Base-by-base conservation (phyloP, 345 rosid genomes). In the Firmiana major region DNA sequence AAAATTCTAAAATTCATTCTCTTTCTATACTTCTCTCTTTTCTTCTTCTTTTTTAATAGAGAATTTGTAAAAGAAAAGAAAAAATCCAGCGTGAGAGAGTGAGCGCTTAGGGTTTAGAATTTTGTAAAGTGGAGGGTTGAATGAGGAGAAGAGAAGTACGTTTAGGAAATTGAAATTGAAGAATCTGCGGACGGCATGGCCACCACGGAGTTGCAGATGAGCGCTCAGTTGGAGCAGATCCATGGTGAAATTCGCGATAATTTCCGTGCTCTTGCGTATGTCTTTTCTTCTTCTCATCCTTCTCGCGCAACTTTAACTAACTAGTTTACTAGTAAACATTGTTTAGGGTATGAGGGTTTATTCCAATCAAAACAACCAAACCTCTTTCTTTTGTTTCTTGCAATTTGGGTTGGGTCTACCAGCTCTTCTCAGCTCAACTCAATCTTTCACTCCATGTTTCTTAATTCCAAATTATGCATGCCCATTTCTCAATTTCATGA, bases 161-260 rank as follows among this genome's bases (percentile, higher is more conserved):
- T 4, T 31, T 53, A 73, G 46, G 81, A 85, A 84, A 80, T 63
- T 74, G 83, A 77, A 72, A 81, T 79, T 75, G 16, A 67, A 34
- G 43, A 63, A 55, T 83, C 81, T 28, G 45, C 58, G n/a, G 79
- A 90, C 80, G 88, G 76, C 80, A 80, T 54, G 21, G 92, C 89
- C 95, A 88, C 94, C 38, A 53, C 81, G 48, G 86, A 84, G 51
- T 82, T 94, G 77, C 93, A 83, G 81, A 89, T 91, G 97, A 86
- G 78, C 74, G 89, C 97, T 77, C 94, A 88, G 84, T 81, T 93
- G 90, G 98, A 94, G 88, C 98, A 91, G 94, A 93, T 92, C 93
- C 97, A 93, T 75, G 98, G 94, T 31, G 97, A 95, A 85, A 95
- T 95, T 79, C 93, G 90, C 63, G 98, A 96, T 85, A 87, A 90